These are phyloP conservation scores for Botrytis tulipae DNA, from an alignment of 2,329 filamentous ascomycete genomes.

Conservation along the genomic window DNA sequence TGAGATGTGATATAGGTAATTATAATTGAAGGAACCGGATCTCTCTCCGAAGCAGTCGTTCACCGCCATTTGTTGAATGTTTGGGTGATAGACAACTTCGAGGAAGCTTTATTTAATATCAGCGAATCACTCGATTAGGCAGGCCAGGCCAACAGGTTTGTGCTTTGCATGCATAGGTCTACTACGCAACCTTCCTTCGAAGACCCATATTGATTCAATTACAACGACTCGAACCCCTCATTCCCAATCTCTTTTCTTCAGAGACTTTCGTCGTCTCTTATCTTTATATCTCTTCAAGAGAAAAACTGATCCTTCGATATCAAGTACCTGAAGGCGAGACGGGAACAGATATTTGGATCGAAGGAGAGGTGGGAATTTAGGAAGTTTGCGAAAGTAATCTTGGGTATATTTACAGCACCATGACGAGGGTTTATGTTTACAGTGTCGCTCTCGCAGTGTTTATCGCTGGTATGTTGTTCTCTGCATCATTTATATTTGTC, in stretches of 20 bases:
- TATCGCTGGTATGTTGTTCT: constrained; percentile 43
- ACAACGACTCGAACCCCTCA: constrained; percentile 1
- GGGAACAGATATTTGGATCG: constrained; percentile 21
- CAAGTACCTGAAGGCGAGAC: neutral
- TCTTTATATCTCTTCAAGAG: neutral
- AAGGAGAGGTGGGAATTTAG: constrained; percentile 21
- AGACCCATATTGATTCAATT: neutral
- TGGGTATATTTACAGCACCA: constrained; percentile 27
- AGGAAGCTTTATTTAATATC: neutral
- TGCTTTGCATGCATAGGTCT: neutral
- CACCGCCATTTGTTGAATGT: neutral
- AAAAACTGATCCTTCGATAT: neutral
- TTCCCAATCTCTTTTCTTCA: neutral
- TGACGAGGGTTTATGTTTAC: constrained; percentile 47
- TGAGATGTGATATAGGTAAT: neutral
- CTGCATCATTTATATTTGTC: neutral
- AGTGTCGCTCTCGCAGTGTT: constrained; percentile 44
- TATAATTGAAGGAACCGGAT: neutral
- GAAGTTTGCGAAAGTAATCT: constrained; percentile 5
- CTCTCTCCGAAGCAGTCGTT: neutral
- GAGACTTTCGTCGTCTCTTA: neutral
- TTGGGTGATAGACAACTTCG: neutral
- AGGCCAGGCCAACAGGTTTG: neutral
- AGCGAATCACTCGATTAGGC: constrained; percentile 1
- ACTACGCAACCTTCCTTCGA: neutral